Evolutionary conservation across 495 filamentous ascomycete species (phyloP).

Genomic region (Hypoxylon fuscum): DNA sequence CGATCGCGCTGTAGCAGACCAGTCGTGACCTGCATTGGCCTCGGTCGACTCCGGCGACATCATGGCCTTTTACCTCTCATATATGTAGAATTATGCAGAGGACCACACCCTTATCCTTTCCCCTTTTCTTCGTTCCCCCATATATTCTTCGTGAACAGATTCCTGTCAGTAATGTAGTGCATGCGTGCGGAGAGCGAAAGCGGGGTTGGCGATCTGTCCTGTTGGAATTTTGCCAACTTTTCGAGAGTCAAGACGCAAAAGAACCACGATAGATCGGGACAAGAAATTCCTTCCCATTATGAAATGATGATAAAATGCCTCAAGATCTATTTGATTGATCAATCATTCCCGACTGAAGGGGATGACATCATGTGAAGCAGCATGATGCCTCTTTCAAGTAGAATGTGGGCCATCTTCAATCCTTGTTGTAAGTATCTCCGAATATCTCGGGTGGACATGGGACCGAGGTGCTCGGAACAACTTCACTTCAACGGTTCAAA

Average conservation of each 20-base stretch:
- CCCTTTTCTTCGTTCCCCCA: neutral
- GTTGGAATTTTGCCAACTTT: slow-evolving; percentile 13
- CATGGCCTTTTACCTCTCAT: neutral
- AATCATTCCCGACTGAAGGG: neutral
- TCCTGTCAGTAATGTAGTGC: no score
- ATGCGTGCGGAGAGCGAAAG: slow-evolving; percentile 7
- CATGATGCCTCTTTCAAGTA: slow-evolving; percentile 16
- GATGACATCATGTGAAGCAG: slow-evolving; percentile 31
- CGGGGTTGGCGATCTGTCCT: slow-evolving; percentile 20
- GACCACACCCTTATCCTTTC: neutral
- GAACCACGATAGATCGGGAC: neutral
- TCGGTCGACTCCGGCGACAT: slow-evolving; percentile 18
- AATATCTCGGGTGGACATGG: slow-evolving; percentile 25
- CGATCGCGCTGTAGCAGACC: neutral
- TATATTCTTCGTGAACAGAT: no score
- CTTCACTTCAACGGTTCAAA: neutral
- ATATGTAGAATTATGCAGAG: neutral
- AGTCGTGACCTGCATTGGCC: neutral
- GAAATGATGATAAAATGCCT: slow-evolving; percentile 18
- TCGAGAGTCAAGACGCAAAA: neutral
- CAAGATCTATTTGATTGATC: neutral
- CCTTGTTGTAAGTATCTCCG: slow-evolving; percentile 25
- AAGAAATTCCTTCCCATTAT: slow-evolving; percentile 7
- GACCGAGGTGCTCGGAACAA: slow-evolving; percentile 2
- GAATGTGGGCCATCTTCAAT: slow-evolving; percentile 24